Base-by-base conservation (phyloP, 1,284 basidiomycete species). In the Trichosporon sp. region DNA sequence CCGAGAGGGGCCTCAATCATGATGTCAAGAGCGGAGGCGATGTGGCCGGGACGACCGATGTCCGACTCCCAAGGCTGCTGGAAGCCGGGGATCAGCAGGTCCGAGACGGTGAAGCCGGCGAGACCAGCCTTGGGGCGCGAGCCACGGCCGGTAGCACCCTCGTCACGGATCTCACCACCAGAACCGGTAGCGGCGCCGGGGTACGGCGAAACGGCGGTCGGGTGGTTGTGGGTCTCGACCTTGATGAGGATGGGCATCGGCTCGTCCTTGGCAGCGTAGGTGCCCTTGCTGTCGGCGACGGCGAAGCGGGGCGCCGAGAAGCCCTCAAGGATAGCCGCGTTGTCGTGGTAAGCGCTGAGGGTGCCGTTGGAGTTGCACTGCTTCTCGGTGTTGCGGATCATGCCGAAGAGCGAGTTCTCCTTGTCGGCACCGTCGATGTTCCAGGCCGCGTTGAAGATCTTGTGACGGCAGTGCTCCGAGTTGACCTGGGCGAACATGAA, bases 401-500 rank as follows among this genome's bases (percentile, higher is more conserved):
- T 99, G 71, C 90, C 87, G 81, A 99, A 99, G 29, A 99, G 86
- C 7, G 92, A 92, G 65, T 85, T 83, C 66, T 89, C 86, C 75
- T 87, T 84, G n/a, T 82, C 74, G 37, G 83, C 73, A 5, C 85
- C 88, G 74, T 96, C 90, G 70, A 97, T 87, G 23, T 88, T 91
- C 96, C 96, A 99, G 44, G 90, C 86, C 0, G 96, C 95, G 77
- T 99, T 99, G 84, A 99, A 99, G 72, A 98, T 99, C 82, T 99
- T 99, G 85, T 99, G 96, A 56, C 96, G 86, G 80, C 96, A 99
- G 79, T 99, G 96, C 81, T 99, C 96, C 44, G 95, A 98, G 83
- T 99, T 99, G 78, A 99, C 95, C 79, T 99, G 96, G 16, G 96
- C 95, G 78, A 99, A 99, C 95, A 99, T 99, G 86, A 99, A 99